phyloP scores from a whole-genome alignment of 2,329 filamentous ascomycete species.

The Neonectria sp. region DNA sequence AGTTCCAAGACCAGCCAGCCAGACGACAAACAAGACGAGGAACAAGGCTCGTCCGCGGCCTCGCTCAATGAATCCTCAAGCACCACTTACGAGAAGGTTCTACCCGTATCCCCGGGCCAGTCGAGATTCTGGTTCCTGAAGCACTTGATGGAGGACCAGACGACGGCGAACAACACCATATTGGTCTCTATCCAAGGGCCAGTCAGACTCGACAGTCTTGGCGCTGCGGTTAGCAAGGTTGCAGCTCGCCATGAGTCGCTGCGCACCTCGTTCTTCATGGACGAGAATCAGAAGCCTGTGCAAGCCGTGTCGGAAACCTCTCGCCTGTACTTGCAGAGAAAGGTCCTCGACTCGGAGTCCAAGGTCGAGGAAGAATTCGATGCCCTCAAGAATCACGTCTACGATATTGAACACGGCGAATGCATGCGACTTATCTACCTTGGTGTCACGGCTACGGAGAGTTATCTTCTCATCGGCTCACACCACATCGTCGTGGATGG shows the following conservation, averaged over 20 bases:
- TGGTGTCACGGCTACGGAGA: slow-evolving; percentile 20
- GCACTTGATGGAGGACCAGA: slow-evolving; percentile 14
- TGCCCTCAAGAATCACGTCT: background rate
- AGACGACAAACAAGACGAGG: no score
- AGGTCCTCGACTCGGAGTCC: background rate
- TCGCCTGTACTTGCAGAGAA: background rate
- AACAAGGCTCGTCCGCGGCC: no score
- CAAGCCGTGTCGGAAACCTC: background rate
- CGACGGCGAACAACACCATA: slow-evolving; percentile 11
- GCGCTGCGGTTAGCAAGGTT: slow-evolving; percentile 18
- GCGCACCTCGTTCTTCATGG: slow-evolving; percentile 18
- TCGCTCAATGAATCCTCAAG: no score
- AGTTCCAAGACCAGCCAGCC: no score
- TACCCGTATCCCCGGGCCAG: background rate
- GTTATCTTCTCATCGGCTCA: slow-evolving; percentile 59
- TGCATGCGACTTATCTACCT: background rate
- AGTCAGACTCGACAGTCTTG: slow-evolving; percentile 3
- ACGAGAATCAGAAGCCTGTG: background rate
- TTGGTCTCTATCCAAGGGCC: background rate
- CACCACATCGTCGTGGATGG: slow-evolving; percentile 69
- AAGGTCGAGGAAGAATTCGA: background rate
- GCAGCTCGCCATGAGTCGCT: slow-evolving; percentile 19
- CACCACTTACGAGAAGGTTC: no score
- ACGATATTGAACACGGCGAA: slow-evolving; percentile 15
- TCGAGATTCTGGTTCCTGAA: slow-evolving; percentile 25